Conservation (phyloP, 768 basidiomycete species). For the Suillus fuscotomentosus region DNA sequence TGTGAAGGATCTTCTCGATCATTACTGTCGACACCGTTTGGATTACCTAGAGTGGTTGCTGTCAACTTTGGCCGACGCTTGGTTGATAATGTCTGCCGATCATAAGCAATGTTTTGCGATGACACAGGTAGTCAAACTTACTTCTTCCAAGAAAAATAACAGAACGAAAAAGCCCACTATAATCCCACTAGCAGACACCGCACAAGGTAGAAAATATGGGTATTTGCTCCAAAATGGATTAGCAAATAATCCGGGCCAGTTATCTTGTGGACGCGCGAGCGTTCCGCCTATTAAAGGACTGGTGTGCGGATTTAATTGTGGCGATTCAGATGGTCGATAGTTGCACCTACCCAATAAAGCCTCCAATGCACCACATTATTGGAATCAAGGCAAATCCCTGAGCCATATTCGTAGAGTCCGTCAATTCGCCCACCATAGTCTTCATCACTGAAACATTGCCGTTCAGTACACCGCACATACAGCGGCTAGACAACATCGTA, state of each 20-base stretch:
- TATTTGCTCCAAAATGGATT: slow-evolving; percentile 35
- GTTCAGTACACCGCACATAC: slow-evolving; percentile 35
- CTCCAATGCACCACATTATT: slow-evolving; percentile 26
- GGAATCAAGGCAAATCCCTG: slow-evolving; percentile 33
- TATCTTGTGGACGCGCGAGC: slow-evolving; percentile 54
- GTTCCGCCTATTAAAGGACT: slow-evolving; percentile 55
- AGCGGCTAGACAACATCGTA: slow-evolving; percentile 13
- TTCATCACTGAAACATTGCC: slow-evolving; percentile 61
- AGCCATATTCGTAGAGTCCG: slow-evolving; percentile 37
- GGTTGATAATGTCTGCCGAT: slow-evolving; percentile 2
- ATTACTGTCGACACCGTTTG: slow-evolving; percentile 12
- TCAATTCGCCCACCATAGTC: slow-evolving; percentile 65
- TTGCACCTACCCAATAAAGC: slow-evolving; percentile 33
- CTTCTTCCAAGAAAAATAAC: slow-evolving; percentile 30
- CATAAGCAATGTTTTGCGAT: neutral
- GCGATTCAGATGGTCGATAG: neutral
- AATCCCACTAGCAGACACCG: slow-evolving; percentile 18
- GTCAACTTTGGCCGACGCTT: neutral
- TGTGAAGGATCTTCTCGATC: slow-evolving; percentile 9
- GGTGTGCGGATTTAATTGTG: neutral
- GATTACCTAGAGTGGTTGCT: slow-evolving; percentile 1
- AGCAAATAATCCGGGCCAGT: slow-evolving; percentile 47
- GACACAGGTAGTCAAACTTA: slow-evolving; percentile 11
- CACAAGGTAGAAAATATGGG: slow-evolving; percentile 39
- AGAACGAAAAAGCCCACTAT: slow-evolving; percentile 17